Conservation (phyloP, 2,329 filamentous ascomycete genomes). For the Phialophora chinensis region DNA sequence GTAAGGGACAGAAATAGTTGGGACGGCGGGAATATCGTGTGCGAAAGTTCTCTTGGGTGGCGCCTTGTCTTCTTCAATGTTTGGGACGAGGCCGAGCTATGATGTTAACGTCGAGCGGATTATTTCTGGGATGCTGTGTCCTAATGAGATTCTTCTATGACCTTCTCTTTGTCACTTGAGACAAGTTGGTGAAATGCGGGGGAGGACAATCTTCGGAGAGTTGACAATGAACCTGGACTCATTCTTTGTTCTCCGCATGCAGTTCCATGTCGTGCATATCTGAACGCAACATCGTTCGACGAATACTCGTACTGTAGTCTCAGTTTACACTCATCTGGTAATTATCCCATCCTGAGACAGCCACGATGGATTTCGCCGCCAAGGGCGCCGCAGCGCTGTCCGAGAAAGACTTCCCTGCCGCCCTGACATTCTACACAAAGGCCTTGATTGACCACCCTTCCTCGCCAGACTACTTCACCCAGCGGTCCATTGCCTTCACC, state of each 20-base stretch:
- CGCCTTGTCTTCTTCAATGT: background rate
- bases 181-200: background rate
- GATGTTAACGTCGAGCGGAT: background rate
- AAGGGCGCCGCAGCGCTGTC: conserved; percentile 68
- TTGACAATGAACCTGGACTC: background rate
- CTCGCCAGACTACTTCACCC: conserved; percentile 79
- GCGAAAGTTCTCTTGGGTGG: background rate
- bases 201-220: background rate
- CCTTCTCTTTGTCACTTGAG: background rate
- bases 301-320: background rate
- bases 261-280: background rate
- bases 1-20: background rate
- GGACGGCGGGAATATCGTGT: background rate
- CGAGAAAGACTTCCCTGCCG: conserved; percentile 67
- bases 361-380: conserved; percentile 58
- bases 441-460: conserved; percentile 67
- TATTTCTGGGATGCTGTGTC: background rate
- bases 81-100: background rate
- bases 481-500: conserved; percentile 79
- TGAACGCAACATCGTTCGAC: background rate
- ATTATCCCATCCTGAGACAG: background rate
- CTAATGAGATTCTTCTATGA: background rate
- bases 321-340: background rate
- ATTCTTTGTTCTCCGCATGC: background rate
- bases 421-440: conserved; percentile 70